phyloP scores from a whole-genome alignment of 2,329 filamentous ascomycete genomes.

The Rhynchosporium graminicola region DNA sequence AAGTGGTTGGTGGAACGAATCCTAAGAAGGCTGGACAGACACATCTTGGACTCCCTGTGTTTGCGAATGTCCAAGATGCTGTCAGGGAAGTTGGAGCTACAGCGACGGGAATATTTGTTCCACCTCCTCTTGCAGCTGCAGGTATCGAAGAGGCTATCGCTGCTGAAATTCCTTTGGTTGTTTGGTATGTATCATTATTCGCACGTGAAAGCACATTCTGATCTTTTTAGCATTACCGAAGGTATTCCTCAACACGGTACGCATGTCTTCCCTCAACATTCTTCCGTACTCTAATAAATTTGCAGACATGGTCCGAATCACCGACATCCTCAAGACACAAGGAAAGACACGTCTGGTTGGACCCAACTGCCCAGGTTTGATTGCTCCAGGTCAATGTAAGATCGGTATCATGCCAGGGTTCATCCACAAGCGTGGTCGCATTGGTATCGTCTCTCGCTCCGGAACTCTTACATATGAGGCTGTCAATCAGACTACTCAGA shows the following conservation, averaged over 20 bases:
- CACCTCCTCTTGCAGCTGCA: conserved; percentile 88
- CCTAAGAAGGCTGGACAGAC: conserved; percentile 94
- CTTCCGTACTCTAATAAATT: conserved; percentile 22
- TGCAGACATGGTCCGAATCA: conserved; percentile 97
- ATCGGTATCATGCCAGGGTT: conserved; percentile 99
- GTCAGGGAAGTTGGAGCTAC: conserved; percentile 88
- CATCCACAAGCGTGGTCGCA: conserved; percentile 99
- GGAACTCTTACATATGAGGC: conserved; percentile 99
- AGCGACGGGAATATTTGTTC: conserved; percentile 94
- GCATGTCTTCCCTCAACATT: conserved; percentile 39
- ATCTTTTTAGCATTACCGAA: conserved; percentile 72
- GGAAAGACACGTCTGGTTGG: conserved; percentile 95
- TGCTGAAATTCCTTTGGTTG: conserved; percentile 91
- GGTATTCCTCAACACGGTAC: conserved; percentile 95
- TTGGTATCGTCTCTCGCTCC: conserved; percentile 97
- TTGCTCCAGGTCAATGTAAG: conserved; percentile 95
- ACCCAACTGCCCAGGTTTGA: conserved; percentile 98
- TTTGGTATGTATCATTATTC: conserved; percentile 59
- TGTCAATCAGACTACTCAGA: conserved; percentile 98
- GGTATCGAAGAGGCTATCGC: conserved; percentile 96
- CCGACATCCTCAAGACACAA: conserved; percentile 96
- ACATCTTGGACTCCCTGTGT: conserved; percentile 91
- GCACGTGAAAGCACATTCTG: conserved; percentile 30
- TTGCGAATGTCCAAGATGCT: conserved; percentile 83
- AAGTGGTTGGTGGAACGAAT: conserved; percentile 97